Conservation (phyloP, 495 filamentous ascomycete species). For the Podospora pseudopauciseta region DNA sequence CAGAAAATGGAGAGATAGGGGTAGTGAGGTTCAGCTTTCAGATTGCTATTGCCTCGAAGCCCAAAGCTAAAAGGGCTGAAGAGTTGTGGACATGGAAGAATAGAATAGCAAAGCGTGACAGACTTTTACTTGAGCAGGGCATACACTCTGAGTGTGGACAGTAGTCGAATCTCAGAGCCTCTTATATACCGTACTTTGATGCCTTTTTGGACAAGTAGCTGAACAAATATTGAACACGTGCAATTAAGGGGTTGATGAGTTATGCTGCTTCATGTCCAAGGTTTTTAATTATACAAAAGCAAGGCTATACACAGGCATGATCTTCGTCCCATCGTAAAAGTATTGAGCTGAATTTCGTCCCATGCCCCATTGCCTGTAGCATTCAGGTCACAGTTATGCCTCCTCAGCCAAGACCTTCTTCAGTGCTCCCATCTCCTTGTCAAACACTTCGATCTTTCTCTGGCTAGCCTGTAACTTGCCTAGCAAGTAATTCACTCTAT, state of each 20-base stretch:
- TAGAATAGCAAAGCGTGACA: too few relatives aligned
- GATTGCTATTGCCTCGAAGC: too few relatives aligned
- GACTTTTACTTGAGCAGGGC: too few relatives aligned
- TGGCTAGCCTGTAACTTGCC: slow-evolving; percentile 69
- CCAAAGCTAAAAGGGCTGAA: too few relatives aligned
- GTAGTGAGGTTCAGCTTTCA: too few relatives aligned
- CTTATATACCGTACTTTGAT: too few relatives aligned
- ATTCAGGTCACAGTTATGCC: slow-evolving; percentile 5
- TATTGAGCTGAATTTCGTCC: not conserved
- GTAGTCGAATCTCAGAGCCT: too few relatives aligned
- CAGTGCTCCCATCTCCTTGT: slow-evolving; percentile 64
- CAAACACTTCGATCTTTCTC: slow-evolving; percentile 68
- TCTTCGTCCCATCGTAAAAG: not conserved
- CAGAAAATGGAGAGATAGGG: too few relatives aligned
- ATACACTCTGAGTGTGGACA: too few relatives aligned
- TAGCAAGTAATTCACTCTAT: slow-evolving; percentile 66
- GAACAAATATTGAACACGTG: too few relatives aligned
- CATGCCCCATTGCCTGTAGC: not conserved
- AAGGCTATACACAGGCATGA: not conserved
- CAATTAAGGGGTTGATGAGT: not conserved
- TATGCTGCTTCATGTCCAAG: not conserved
- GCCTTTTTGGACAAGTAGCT: too few relatives aligned
- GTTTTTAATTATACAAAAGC: not conserved
- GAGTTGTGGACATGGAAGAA: too few relatives aligned
- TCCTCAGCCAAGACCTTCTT: slow-evolving; percentile 56